Percentiles rank a stretch among this genome's conserved stretches.
phyloP scores from a whole-genome alignment of 495 filamentous ascomycete species.

The Choiromyces venosus region DNA sequence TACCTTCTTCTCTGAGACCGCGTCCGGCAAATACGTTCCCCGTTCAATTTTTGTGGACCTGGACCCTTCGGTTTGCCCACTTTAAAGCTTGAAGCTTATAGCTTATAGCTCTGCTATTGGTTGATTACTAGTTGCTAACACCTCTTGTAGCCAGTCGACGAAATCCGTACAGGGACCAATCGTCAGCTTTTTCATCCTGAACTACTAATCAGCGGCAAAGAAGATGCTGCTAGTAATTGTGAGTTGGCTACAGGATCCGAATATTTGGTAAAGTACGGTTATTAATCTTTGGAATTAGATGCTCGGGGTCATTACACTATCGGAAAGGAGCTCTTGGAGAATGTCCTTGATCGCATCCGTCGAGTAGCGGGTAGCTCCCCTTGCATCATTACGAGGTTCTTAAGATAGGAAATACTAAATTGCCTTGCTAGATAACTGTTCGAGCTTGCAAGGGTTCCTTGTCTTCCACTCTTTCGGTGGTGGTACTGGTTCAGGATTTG shows the following conservation, averaged over 20 bases:
- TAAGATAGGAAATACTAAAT: conserved; percentile 7
- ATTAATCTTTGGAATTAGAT: conserved; percentile 24
- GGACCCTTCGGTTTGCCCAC: conserved; percentile 64
- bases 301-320: conserved; percentile 98
- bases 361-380: conserved; percentile 58
- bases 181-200: conserved; percentile 87
- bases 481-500: conserved; percentile 97
- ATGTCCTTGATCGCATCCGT: conserved; percentile 92
- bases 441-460: conserved; percentile 95
- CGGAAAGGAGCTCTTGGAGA: conserved; percentile 96
- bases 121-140: conserved; percentile 26
- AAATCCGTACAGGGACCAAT: conserved; percentile 78
- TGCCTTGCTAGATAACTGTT: conserved; percentile 66
- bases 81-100: neutral
- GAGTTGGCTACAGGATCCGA: neutral
- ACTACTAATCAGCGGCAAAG: conserved; percentile 80
- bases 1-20: conserved; percentile 88
- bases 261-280: neutral
- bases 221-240: conserved; percentile 90
- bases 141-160: conserved; percentile 64
- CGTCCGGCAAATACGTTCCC: conserved; percentile 81
- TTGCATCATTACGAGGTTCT: conserved; percentile 3
- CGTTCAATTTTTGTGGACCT: conserved; percentile 85
- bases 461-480: conserved; percentile 99
- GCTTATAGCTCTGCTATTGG: neutral